Evolutionary conservation across 345 rosid genomes (phyloP).

Genomic region (Kandelia obovata): DNA sequence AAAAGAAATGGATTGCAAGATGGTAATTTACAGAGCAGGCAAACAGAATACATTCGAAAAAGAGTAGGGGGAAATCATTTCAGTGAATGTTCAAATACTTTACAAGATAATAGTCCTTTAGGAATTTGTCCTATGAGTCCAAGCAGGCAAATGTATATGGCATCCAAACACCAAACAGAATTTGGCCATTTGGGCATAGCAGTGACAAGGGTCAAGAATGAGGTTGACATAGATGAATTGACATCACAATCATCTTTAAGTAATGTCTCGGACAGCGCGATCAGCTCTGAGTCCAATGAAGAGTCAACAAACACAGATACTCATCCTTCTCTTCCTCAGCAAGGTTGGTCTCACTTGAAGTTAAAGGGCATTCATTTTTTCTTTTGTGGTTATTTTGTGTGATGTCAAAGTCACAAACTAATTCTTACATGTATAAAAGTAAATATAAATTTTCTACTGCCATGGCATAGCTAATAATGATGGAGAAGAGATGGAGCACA

Average conservation of each 20-base stretch:
- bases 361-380: neutral
- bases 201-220: neutral
- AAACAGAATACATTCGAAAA: neutral
- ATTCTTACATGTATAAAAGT: no score
- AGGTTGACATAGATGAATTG: constrained; percentile 4
- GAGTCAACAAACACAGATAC: neutral
- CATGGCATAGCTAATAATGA: no score
- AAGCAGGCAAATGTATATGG: neutral
- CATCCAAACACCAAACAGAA: neutral
- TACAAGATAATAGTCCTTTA: neutral
- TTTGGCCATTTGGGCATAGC: neutral
- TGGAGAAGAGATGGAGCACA: no score
- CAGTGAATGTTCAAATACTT: neutral
- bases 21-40: neutral
- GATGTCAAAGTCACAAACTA: neutral
- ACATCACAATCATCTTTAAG: neutral
- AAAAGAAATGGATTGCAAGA: neutral
- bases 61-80: neutral
- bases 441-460: no score
- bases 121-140: neutral
- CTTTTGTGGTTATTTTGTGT: neutral
- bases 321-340: constrained; percentile 3
- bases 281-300: neutral
- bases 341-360: constrained; percentile 4
- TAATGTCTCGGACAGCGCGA: neutral